These are phyloP conservation scores for Xylaria intraflava DNA, from an alignment of 495 filamentous ascomycete genomes.

Conservation along the genomic window DNA sequence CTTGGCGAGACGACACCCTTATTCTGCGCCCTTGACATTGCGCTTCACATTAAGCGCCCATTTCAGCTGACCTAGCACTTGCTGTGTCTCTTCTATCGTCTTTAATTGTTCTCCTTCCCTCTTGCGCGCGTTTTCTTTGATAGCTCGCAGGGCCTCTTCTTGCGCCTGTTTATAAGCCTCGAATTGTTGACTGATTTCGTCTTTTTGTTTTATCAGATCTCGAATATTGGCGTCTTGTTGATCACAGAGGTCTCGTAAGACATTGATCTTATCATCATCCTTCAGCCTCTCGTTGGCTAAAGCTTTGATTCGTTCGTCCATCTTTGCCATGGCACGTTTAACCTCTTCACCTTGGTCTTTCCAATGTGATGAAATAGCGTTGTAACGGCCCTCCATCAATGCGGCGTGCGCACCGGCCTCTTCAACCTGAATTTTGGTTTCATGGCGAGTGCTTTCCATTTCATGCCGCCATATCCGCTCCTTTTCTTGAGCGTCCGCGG, in stretches of 20 bases:
- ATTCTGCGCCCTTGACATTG: conserved; percentile 48
- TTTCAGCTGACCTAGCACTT: conserved; percentile 58
- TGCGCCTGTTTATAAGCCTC: conserved; percentile 58
- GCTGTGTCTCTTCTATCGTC: conserved; percentile 52
- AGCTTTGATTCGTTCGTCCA: conserved; percentile 45
- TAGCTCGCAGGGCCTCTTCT: conserved; percentile 50
- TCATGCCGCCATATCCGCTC: conserved; percentile 58
- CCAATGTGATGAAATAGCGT: conserved; percentile 62
- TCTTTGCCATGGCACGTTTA: conserved; percentile 42
- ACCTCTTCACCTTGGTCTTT: conserved; percentile 58
- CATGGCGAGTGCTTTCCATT: conserved; percentile 54
- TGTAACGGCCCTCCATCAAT: conserved; percentile 57
- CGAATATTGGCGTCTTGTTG: conserved; percentile 64
- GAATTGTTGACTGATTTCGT: conserved; percentile 49
- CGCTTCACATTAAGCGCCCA: conserved; percentile 62
- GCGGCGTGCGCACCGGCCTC: conserved; percentile 52
- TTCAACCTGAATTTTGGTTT: conserved; percentile 55
- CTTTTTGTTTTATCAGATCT: conserved; percentile 51
- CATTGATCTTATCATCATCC: conserved; percentile 52
- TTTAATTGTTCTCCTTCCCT: conserved; percentile 51
- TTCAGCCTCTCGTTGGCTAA: conserved; percentile 44
- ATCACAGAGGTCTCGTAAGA: conserved; percentile 57
- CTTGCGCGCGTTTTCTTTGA: conserved; percentile 48
- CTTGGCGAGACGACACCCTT: conserved; percentile 7
- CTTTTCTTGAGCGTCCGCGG: conserved; percentile 49